Evolutionary conservation across 768 basidiomycete species (phyloP), one percentile per base, ranked within the genome.

Genomic region (Tulasnella sp.): DNA sequence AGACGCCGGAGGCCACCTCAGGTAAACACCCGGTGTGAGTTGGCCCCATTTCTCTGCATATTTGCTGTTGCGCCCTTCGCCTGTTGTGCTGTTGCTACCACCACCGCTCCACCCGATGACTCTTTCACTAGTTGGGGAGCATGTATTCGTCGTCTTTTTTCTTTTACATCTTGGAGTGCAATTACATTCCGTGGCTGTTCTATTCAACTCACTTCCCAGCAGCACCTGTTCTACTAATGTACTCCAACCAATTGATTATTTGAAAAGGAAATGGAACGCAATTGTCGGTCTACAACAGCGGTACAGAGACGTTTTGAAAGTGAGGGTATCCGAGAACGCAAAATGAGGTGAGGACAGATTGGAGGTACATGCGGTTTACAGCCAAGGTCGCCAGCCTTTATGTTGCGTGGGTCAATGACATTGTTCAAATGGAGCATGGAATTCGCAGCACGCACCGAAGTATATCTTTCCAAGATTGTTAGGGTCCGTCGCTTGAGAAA

Each of bases 401-500:
- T 29, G 18, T 35, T 35, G 26, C 10, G 16, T 15, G 26, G 9
- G 32, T 67, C 61, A 67, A 29, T 67, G 61, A 35, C 18, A 15
- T 35, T 67, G 20, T 44, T 16, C 48, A n/a, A 23, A 67, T 11
- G 6, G 61, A 67, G 61, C 4, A 35, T 13, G 5, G 7, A 29
- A 67, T 16, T 11, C 61, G 5, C 13, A 44, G 18, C 10, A 67
- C 32, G 79, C 82, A 92, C 94, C 94, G 48, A 82, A 81, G 82
- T 88, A 99, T 80, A 98, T 94, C n/a, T 86, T 88, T 3, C 90
- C 91, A n/a, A 98, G 85, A 83, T 94, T 94, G 70, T 85, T 86
- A 2, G 86, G 83, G 82, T 97, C 93, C 29, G 91, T 94, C 48
- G 97, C 97, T 82, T 93, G 90, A n/a, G 93, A 91, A 78, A 99